Evolutionary conservation across 805 yeast species (phyloP).

Genomic region (Lipomyces orientalis): DNA sequence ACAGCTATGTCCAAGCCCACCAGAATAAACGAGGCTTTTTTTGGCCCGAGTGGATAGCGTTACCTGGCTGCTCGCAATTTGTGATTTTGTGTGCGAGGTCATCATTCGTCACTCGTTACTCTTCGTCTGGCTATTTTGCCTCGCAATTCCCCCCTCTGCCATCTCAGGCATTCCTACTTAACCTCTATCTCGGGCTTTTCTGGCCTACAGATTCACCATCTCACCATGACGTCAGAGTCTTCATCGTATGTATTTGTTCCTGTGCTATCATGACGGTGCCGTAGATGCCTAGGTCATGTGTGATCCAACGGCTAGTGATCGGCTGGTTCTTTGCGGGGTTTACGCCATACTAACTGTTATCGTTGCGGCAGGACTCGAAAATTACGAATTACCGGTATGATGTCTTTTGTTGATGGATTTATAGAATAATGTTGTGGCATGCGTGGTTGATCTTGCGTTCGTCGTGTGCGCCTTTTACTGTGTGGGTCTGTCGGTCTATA

Average conservation of each 20-base stretch:
- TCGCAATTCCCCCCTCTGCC: background rate
- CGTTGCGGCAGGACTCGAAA: constrained; percentile 24
- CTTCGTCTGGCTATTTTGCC: constrained; percentile 3
- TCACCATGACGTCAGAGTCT: constrained; percentile 17
- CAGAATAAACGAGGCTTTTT: background rate
- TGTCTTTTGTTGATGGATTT: background rate
- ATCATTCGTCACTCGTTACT: constrained; percentile 16
- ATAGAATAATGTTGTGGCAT: background rate
- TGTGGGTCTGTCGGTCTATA: background rate
- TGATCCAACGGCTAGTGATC: constrained; percentile 16
- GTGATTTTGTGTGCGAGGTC: constrained; percentile 8
- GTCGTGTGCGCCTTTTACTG: constrained; percentile 3
- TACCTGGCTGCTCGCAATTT: background rate
- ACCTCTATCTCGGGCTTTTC: background rate
- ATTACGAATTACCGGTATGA: constrained; percentile 36
- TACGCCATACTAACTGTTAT: constrained; percentile 1
- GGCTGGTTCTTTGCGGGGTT: background rate
- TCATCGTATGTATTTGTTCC: constrained; percentile 14
- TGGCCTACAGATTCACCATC: background rate
- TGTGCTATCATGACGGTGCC: background rate
- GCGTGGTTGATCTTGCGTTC: background rate
- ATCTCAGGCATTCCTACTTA: background rate
- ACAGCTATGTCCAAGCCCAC: background rate
- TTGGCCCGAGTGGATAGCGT: background rate
- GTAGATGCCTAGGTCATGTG: constrained; percentile 8